Conservation (phyloP, 176 grass and related monocot genomes). For the Carex kokanica region DNA sequence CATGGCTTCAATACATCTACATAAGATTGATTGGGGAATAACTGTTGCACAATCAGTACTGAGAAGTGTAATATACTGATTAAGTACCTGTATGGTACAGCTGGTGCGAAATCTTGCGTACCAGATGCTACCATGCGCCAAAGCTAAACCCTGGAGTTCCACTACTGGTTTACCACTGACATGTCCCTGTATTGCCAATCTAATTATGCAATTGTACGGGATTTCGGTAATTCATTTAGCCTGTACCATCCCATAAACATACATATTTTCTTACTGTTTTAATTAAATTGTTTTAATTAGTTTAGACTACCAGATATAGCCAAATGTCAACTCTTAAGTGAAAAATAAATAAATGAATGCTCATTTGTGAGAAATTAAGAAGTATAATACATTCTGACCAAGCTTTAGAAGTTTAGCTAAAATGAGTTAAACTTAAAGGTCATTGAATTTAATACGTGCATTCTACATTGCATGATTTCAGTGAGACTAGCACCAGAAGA, state of each 20-base stretch:
- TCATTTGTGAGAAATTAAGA: neutral
- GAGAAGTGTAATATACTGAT: neutral
- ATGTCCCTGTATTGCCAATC: neutral
- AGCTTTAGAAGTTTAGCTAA: neutral
- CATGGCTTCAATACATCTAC: neutral
- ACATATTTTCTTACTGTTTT: neutral
- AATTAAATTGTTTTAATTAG: neutral
- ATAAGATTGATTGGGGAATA: neutral
- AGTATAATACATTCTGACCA: neutral
- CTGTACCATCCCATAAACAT: neutral
- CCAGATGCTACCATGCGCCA: neutral
- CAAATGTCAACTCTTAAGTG: neutral
- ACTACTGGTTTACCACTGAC: neutral
- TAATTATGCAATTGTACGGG: neutral
- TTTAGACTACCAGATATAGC: neutral
- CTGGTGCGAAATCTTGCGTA: neutral
- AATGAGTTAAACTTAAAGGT: neutral
- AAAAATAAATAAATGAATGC: neutral
- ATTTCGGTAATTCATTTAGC: neutral
- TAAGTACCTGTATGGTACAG: neutral
- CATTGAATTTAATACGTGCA: neutral
- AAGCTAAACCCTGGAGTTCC: neutral
- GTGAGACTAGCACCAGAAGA: slow-evolving; percentile 95
- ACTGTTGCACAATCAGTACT: neutral
- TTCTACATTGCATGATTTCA: slow-evolving; percentile 40